Conservation (phyloP, 257 asterid genomes). For the Ligustrum vulgare region DNA sequence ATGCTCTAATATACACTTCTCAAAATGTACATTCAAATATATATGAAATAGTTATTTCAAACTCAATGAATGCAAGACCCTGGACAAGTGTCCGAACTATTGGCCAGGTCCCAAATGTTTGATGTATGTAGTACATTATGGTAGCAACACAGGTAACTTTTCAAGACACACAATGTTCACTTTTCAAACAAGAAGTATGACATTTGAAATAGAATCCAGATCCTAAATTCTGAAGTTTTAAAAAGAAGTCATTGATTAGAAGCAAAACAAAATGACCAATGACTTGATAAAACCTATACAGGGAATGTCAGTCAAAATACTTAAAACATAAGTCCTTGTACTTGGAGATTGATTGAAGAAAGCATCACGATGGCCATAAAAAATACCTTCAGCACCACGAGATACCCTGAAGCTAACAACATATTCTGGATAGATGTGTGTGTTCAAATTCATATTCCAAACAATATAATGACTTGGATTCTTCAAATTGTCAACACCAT, state of each 20-base stretch:
- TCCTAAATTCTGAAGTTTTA: background rate
- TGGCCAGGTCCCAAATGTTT: background rate
- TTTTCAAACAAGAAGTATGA: background rate
- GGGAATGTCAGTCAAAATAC: background rate
- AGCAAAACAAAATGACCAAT: background rate
- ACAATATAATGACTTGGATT: conserved; percentile 10
- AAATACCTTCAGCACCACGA: background rate
- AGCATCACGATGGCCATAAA: background rate
- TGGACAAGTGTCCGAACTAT: background rate
- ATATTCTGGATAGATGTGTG: conserved; percentile 6
- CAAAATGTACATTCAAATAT: background rate
- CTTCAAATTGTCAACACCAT: conserved; percentile 6
- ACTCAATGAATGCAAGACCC: background rate
- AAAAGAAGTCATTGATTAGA: background rate
- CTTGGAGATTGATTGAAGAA: background rate
- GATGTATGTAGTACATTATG: background rate
- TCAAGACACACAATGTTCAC: background rate
- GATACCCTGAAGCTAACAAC: background rate
- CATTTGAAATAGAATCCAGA: background rate
- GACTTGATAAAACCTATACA: background rate
- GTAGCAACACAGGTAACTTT: background rate
- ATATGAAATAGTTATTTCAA: background rate
- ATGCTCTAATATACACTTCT: background rate
- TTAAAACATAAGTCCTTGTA: background rate
- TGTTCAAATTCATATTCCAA: conserved; percentile 6